phyloP scores from a whole-genome alignment of 371 early-diverging fungal genomes.

The Actinomucor elegans region DNA sequence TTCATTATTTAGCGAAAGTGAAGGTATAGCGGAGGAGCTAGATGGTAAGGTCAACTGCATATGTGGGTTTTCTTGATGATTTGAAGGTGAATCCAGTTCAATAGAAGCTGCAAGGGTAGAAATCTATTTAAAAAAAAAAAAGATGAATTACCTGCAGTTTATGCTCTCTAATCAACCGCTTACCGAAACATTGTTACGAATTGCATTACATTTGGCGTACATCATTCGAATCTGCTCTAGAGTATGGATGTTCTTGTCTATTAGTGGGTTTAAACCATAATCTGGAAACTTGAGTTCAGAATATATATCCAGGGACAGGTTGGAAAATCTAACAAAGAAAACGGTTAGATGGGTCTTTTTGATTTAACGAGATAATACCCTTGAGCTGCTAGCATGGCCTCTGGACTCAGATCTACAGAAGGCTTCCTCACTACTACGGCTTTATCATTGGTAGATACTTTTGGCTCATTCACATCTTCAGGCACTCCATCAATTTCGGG shows the following conservation, averaged over 20 bases:
- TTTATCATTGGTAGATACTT: too few species aligned
- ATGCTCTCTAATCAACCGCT: too few species aligned
- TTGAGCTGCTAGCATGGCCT: conserved; percentile 3
- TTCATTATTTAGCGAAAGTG: conserved; percentile 56
- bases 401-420: conserved; percentile 14
- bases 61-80: not conserved
- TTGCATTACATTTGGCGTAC: conserved; percentile 74
- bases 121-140: conserved; percentile 19
- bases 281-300: conserved; percentile 61
- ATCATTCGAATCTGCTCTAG: conserved; percentile 68
- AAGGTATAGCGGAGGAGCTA: conserved; percentile 32
- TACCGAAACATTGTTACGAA: conserved; percentile 58
- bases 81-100: conserved; percentile 3
- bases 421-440: not conserved
- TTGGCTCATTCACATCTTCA: conserved; percentile 14
- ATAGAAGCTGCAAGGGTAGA: conserved; percentile 31
- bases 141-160: not conserved
- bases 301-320: conserved; percentile 58
- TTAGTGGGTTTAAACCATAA: conserved; percentile 55
- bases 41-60: not conserved
- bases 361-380: too few species aligned
- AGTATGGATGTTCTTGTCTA: conserved; percentile 64
- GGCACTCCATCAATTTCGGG: conserved; percentile 44
- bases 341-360: too few species aligned
- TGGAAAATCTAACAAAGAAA: conserved; percentile 20